Evolutionary conservation across 2,329 filamentous ascomycete species (phyloP), one percentile per base, ranked within the genome.

Genomic region (Sporothrix globosa): DNA sequence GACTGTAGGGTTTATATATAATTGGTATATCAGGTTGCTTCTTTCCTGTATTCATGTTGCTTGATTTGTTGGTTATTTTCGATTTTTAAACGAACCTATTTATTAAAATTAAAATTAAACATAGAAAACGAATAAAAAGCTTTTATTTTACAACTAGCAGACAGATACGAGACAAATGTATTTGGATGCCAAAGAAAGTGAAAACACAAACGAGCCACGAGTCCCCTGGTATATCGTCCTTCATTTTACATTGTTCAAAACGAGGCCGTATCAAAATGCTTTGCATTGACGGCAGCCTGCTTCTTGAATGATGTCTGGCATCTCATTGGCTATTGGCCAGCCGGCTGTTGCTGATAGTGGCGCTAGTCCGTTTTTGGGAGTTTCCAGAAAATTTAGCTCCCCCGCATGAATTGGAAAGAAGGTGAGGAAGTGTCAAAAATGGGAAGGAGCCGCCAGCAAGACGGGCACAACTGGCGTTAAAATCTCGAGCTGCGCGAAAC

Each of bases 381-480:
- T 54, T 67, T 52, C 60, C 19, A 41, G 30, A 67, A 67, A 67
- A 53, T 67, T 54, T 67, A 67, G 65, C 54, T 54, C 65, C 30
- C 27, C 65, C 65, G 65, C 65, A 54, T 54, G 65, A 67, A 54
- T 63, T 63, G 58, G 58, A 67, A 54, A 67, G 27, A 13, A 34
- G 6, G 19, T 24, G 13, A n/a, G 30, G 10, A 54, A 44, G 61
- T 27, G 61, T n/a, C 7, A 50, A 66, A 52, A 66, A 65, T 39
- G n/a, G 3, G 6, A 44, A 60, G 39, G 24, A 53, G n/a, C 50
- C 19, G 9, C 54, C 53, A 56, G 10, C 30, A 58, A 63, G 41
- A 63, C 27, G 34, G 30, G 7, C 6, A 17, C 41, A 44, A 56
- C 44, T 19, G 52, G 10, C 17, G 17, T 19, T 30, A 68, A 68